Conservation (phyloP, 257 asterid genomes). For the Catharanthus roseus region DNA sequence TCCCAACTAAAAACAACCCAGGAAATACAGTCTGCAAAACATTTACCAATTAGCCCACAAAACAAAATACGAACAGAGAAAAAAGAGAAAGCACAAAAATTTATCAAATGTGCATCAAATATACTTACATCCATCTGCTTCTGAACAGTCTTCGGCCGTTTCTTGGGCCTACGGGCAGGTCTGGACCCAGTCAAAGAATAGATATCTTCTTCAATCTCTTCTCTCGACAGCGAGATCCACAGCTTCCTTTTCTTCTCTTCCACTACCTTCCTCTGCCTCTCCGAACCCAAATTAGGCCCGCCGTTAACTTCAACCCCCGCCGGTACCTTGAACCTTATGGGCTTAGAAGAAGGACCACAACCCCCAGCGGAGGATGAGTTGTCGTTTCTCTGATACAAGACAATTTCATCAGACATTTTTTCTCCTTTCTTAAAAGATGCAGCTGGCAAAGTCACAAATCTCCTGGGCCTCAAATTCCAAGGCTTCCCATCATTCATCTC, state of each 20-base stretch:
- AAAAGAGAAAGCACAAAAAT: neutral
- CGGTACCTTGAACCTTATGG: constrained; percentile 15
- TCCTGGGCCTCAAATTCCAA: constrained; percentile 68
- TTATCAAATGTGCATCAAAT: neutral
- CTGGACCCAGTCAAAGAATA: constrained; percentile 73
- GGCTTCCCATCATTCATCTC: constrained; percentile 46
- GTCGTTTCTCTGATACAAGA: constrained; percentile 17
- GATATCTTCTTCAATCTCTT: constrained; percentile 87
- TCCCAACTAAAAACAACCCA: constrained; percentile 65
- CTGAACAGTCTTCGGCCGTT: constrained; percentile 65
- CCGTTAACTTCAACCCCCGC: constrained; percentile 34
- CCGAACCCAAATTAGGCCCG: constrained; percentile 29
- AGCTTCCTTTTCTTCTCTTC: constrained; percentile 59
- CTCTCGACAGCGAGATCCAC: constrained; percentile 77
- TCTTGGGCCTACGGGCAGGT: constrained; percentile 74
- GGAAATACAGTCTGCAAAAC: constrained; percentile 57
- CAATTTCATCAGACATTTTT: constrained; percentile 23
- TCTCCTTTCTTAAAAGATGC: constrained; percentile 17
- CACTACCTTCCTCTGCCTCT: constrained; percentile 18
- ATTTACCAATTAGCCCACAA: constrained; percentile 2
- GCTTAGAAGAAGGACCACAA: neutral
- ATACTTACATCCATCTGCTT: constrained; percentile 65
- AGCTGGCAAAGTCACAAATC: constrained; percentile 17
- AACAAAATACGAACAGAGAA: neutral
- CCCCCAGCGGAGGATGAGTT: neutral